These are phyloP conservation scores for Metrosideros polymorpha DNA, from an alignment of 441 rosid species.

Conservation along the genomic window DNA sequence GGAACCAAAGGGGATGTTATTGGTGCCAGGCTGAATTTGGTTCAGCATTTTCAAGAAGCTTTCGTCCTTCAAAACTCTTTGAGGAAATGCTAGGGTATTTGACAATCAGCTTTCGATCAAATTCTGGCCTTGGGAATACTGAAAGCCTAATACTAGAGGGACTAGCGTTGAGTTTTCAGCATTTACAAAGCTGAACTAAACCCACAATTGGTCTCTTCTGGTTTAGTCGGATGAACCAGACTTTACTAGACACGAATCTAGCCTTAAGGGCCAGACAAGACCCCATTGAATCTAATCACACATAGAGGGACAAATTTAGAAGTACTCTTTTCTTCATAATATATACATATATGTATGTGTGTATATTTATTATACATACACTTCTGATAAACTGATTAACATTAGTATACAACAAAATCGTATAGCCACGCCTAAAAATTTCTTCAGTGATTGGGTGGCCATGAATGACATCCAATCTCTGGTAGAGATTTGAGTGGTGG, in stretches of 20 bases:
- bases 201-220: not conserved
- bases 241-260: not conserved
- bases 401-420: not conserved
- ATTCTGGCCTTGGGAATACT: too few species aligned
- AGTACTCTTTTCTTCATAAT: not conserved
- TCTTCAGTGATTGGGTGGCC: not conserved
- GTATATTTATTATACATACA: not conserved
- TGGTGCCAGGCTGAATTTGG: too few species aligned
- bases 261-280: not conserved
- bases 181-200: too few species aligned
- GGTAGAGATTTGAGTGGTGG: not conserved
- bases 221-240: not conserved
- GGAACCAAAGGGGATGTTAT: not conserved
- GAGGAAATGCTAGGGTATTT: too few species aligned
- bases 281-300: not conserved
- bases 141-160: too few species aligned
- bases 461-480: not conserved
- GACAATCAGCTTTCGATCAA: too few species aligned
- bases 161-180: too few species aligned
- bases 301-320: not conserved
- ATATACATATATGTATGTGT: too few species aligned
- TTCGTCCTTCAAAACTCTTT: too few species aligned
- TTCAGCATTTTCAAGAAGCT: too few species aligned
- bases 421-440: rapidly evolving
- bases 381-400: not conserved